Base-by-base conservation (phyloP, 2,329 filamentous ascomycete species). In the Fusarium falciforme region DNA sequence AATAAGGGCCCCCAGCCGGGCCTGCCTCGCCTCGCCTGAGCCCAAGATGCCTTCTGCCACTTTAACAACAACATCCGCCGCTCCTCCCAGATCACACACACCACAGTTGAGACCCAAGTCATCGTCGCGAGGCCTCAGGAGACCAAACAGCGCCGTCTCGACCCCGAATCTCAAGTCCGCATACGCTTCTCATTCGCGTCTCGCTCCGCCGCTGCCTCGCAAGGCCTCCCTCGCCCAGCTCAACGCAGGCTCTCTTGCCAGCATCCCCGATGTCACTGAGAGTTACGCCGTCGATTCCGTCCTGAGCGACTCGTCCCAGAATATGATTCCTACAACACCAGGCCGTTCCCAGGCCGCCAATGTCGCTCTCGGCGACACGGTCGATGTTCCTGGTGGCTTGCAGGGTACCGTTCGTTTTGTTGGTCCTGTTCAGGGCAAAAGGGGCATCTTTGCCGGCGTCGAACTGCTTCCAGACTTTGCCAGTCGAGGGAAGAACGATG, bases 361-460 rank as follows among this genome's bases (percentile, higher is more conserved):
- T 70, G 83, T 97, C 70, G 88, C 91, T 73, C 87, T 96, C 44
- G 96, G 96, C 75, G 96, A 98, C 80, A 82, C 87, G 36, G 96
- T 98, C 71, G 95, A 98, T 76, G 96, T 98, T 55, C 95, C 96
- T 2, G 96, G 96, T 47, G 94, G 93, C 81, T 98, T 99, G 95
- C 87, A 93, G 75, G 96, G 96, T 58, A 93, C 91, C 3, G 92
- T 98, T 75, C 96, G 93, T 81, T 99, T 98, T 80, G 87, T 98
- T 71, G 96, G 96, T 52, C 87, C 87, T 42, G 96, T 99, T 44
- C 90, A 92, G 77, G 95, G 95, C 72, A 98, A 98, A 86, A 94
- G 93, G 76, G 96, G 96, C 60, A 89, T 90, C 22, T 99, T 99
- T 86, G 95, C 94, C 35, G 96, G 96, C 54, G 94, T 99, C 38